Conservation (phyloP, 2,329 filamentous ascomycete genomes). For the Xylariaceae sp. region DNA sequence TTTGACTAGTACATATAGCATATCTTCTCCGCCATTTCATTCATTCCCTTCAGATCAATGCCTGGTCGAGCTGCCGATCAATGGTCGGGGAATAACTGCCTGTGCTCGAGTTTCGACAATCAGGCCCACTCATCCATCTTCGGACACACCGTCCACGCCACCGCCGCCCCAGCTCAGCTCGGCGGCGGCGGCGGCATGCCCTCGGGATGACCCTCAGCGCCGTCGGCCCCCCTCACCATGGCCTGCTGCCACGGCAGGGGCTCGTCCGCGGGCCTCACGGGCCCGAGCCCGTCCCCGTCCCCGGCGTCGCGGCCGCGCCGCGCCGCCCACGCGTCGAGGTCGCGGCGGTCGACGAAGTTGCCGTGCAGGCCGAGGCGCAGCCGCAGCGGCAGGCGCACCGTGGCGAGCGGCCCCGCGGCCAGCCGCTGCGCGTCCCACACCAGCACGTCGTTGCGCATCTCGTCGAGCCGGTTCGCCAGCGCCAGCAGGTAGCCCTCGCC, state of each 20-base stretch:
- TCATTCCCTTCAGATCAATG: too few relatives aligned
- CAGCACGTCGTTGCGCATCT: conserved; percentile 35
- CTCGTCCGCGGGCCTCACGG: conserved; percentile 27
- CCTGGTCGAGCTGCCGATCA: too few relatives aligned
- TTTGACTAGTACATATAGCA: too few relatives aligned
- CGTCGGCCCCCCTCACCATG: conserved; percentile 7
- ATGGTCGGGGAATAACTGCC: too few relatives aligned
- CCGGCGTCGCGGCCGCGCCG: conserved; percentile 30
- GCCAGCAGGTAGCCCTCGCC: conserved; percentile 44
- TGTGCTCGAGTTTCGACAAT: too few relatives aligned
- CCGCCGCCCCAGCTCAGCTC: too few relatives aligned
- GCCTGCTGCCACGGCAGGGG: conserved; percentile 32
- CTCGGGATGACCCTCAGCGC: too few relatives aligned
- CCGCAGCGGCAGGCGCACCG: conserved; percentile 32
- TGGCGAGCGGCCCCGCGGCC: conserved; percentile 30
- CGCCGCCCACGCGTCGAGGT: conserved; percentile 35
- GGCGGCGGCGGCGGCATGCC: too few relatives aligned
- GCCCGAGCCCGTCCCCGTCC: too few relatives aligned
- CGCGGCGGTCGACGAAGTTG: conserved; percentile 33
- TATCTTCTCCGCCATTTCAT: too few relatives aligned
- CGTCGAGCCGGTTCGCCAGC: conserved; percentile 37
- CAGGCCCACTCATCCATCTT: too few relatives aligned
- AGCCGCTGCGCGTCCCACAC: conserved; percentile 35
- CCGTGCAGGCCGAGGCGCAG: conserved; percentile 35
- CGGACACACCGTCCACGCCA: too few relatives aligned